Base-by-base conservation (phyloP, 352 stramenopile genomes). In the Phytophthora capsici region DNA sequence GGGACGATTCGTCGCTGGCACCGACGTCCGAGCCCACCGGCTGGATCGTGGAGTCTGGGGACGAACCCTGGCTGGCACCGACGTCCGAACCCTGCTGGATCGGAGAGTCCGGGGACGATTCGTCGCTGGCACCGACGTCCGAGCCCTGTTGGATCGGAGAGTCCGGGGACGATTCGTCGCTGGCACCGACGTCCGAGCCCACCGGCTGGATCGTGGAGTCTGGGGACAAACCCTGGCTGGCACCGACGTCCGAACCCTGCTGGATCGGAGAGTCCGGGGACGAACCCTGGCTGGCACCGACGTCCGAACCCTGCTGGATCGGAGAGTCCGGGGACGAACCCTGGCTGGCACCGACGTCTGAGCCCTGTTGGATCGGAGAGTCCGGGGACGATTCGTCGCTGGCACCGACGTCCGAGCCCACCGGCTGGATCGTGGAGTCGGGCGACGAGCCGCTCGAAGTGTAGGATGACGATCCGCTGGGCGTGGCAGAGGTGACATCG, bases 101-200 rank as follows among this genome's bases (percentile, higher is more conserved):
- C 34, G 25, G 0, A 0, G 25, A 28, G 25, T 28, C 25, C 25
- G 25, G 0, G 1, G 25, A 1, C 0, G 25, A 38, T 6, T 9
- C 14, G 7, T 46, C n/a, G 13, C 40, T 46, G 17, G 40, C 40
- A 46, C 40, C 40, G 40, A 46, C 40, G 17, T 46, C 40, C 8
- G 40, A 46, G 5, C 25, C 25, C 25, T 28, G 25, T 6, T 28
- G 25, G 25, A 28, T 28, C 25, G 25, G 25, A 28, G 25, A 28
- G 1, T 28, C 25, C 25, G 25, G 25, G 25, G 25, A 28, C 25
- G 25, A 28, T 28, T 28, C 25, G 25, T 28, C 13, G 51, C 51
- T 58, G 37, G 53, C 53, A 36, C 44, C 55, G 16, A 44, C 37
- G 14, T 44, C 28, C 19, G 17, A 48, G 38, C n/a, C 45, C 44